Base-by-base conservation (phyloP, 352 stramenopile species). In the Pythium folliculosum region DNA sequence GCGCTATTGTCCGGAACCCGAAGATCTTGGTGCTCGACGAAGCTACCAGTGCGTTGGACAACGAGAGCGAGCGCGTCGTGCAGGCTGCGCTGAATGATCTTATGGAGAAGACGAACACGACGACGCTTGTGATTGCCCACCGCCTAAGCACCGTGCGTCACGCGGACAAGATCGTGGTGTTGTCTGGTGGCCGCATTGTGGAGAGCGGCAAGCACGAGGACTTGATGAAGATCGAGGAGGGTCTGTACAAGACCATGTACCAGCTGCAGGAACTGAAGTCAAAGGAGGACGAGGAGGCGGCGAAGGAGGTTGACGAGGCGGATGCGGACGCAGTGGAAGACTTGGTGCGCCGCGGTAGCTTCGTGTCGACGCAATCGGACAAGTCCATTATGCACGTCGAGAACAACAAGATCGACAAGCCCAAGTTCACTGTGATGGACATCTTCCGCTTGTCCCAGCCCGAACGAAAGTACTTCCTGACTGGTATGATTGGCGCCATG, bases 191-290 rank as follows among this genome's bases (percentile, higher is more conserved):
- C 0, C 54, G 56, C n/a, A 66, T 84, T 47, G 67, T 81, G 14
- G 75, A 84, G 44, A 64, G 57, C 17, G 77, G 77, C 5, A 69
- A 69, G 1, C 77, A 84, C 61, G 62, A 80, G 14, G 59, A 73
- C 32, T 35, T 84, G n/a, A 23, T 84, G 53, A 9, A 49, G 47
- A 83, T 94, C 9, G 77, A 96, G 49, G 74, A 84, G 19, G 75
- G 72, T 23, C 56, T 79, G 2, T 97, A 96, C 71, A 80, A 95
- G 38, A 97, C 81, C 21, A 75, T 89, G 61, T 87, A 95, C 57
- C 86, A 78, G 43, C 90, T 97, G 51, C 73, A 83, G 35, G 54
- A 70, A 23, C n/a, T 52, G 3, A 45, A 55, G 38, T 10, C 49
- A 8, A 61, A 50, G 35, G 37, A 53, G 21, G 60, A 53, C 14